phyloP scores from a whole-genome alignment of 1,139 yeast species.

The Diutina rugosa region DNA sequence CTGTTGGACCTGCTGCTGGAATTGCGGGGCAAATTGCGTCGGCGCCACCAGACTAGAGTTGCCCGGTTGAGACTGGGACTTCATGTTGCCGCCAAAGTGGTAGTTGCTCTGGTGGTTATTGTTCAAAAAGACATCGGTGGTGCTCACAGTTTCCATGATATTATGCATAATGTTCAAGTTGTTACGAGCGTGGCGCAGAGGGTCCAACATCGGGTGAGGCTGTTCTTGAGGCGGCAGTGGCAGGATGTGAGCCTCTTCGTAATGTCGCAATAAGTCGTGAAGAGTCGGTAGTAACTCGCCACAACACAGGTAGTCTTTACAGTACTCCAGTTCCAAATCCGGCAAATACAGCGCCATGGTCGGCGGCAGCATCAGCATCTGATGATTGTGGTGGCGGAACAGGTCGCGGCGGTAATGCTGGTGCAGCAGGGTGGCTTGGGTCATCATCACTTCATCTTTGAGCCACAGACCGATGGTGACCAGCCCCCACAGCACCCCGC shows the following conservation, averaged over 20 bases:
- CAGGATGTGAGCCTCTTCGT: constrained; percentile 90
- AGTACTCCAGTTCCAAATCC: constrained; percentile 86
- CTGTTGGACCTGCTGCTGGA: constrained; percentile 4
- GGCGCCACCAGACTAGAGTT: background rate
- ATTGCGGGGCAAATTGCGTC: background rate
- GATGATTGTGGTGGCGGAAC: constrained; percentile 13
- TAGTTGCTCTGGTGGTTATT: constrained; percentile 12
- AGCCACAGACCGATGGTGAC: constrained; percentile 92
- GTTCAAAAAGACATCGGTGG: constrained; percentile 74
- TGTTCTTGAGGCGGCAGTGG: constrained; percentile 45
- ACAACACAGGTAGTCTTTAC: constrained; percentile 94
- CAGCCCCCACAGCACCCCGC: constrained; percentile 98
- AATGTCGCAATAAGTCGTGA: constrained; percentile 86
- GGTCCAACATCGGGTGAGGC: constrained; percentile 17
- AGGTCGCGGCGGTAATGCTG: constrained; percentile 22
- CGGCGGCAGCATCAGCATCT: constrained; percentile 48
- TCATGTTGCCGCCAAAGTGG: constrained; percentile 7
- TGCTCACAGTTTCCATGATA: constrained; percentile 65
- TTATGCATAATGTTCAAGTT: constrained; percentile 31
- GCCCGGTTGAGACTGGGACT: constrained; percentile 3
- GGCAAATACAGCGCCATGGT: constrained; percentile 53
- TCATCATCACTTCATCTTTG: constrained; percentile 75
- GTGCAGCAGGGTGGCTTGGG: constrained; percentile 10
- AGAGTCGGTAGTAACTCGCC: constrained; percentile 85
- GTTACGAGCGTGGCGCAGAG: constrained; percentile 16